Conservation (phyloP, 805 yeast species). For the Lipomyces chichibuensis region DNA sequence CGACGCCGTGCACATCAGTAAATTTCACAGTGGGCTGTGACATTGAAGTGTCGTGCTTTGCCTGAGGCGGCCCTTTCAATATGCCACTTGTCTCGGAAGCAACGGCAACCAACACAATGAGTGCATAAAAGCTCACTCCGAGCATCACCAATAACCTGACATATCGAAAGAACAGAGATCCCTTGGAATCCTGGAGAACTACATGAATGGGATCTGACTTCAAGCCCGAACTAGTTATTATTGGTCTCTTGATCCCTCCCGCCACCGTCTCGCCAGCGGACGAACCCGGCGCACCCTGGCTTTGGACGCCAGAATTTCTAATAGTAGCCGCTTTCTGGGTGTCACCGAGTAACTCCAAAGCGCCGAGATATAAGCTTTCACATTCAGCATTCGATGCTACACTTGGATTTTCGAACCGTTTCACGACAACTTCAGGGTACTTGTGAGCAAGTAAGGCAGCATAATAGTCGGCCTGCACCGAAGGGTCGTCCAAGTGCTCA, state of each 20-base stretch:
- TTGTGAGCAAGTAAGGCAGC: conserved; percentile 69
- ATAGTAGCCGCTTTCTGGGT: conserved; percentile 74
- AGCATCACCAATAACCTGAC: conserved; percentile 84
- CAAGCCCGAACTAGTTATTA: conserved; percentile 51
- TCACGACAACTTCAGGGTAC: conserved; percentile 95
- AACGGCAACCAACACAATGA: conserved; percentile 75
- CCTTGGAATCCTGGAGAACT: conserved; percentile 82
- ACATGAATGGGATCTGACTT: conserved; percentile 89
- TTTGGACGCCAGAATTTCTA: conserved; percentile 46
- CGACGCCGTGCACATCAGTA: conserved; percentile 94
- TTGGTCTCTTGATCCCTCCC: conserved; percentile 6
- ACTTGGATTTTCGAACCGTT: conserved; percentile 92
- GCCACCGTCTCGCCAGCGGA: conserved; percentile 24
- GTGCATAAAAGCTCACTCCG: conserved; percentile 77
- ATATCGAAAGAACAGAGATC: conserved; percentile 81
- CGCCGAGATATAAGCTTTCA: conserved; percentile 75
- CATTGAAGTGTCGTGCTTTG: conserved; percentile 79
- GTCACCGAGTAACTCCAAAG: conserved; percentile 68
- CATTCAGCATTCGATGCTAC: conserved; percentile 82
- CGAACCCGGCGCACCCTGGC: conserved; percentile 37
- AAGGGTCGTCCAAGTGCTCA: conserved; percentile 65
- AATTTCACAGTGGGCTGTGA: conserved; percentile 83
- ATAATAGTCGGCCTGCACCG: conserved; percentile 82
- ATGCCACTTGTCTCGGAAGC: conserved; percentile 82
- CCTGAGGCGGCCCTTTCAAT: conserved; percentile 65